Conservation (phyloP, 1,284 basidiomycete species). For the Fomitopsis schrenkii region DNA sequence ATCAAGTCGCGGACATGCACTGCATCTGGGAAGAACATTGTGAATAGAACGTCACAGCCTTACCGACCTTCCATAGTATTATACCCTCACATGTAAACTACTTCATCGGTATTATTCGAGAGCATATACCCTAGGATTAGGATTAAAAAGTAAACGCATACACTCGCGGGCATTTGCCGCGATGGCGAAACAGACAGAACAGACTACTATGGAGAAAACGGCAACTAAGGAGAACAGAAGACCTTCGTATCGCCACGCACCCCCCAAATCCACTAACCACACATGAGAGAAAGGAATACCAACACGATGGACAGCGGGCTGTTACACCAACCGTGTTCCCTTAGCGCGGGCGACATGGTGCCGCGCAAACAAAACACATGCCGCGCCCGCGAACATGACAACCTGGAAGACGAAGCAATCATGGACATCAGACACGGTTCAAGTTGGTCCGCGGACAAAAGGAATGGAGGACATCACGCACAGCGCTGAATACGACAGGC, state of each 20-base stretch:
- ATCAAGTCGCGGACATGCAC: too few relatives aligned
- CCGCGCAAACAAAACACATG: neutral
- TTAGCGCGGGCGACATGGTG: neutral
- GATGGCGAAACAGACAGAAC: neutral
- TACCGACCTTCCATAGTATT: too few relatives aligned
- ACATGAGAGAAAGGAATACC: neutral
- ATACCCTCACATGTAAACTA: too few relatives aligned
- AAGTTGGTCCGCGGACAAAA: neutral
- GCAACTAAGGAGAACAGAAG: neutral
- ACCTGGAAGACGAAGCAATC: neutral
- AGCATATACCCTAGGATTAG: too few relatives aligned
- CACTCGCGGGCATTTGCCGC: too few relatives aligned
- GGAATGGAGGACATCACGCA: neutral
- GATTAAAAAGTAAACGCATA: too few relatives aligned
- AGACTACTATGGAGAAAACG: neutral
- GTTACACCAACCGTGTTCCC: neutral
- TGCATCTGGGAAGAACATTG: too few relatives aligned
- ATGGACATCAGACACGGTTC: neutral
- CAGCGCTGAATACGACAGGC: conserved; percentile 4
- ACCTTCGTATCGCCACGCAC: too few relatives aligned
- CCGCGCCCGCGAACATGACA: neutral
- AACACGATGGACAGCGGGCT: neutral
- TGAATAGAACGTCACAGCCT: too few relatives aligned
- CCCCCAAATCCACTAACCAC: too few relatives aligned
- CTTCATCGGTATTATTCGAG: too few relatives aligned